These are phyloP conservation scores for Eremothecium coryli DNA, from an alignment of 1,139 yeast genomes.

Conservation along the genomic window DNA sequence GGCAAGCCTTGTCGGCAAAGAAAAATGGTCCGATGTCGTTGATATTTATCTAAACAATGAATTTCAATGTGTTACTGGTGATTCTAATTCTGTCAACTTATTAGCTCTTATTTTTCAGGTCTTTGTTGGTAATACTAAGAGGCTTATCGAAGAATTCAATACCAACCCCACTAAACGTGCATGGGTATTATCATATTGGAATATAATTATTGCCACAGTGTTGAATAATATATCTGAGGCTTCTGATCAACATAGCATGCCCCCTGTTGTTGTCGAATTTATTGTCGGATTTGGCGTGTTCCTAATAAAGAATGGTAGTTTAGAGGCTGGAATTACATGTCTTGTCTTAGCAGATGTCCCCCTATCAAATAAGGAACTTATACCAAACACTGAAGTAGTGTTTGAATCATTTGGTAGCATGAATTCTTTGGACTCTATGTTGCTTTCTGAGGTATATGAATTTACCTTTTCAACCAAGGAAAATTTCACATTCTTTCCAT, in stretches of 20 bases:
- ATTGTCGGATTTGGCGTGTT: constrained; percentile 48
- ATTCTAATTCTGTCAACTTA: constrained; percentile 31
- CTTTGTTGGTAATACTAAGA: constrained; percentile 52
- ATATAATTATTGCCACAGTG: constrained; percentile 40
- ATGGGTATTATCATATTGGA: constrained; percentile 48
- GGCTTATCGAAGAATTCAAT: constrained; percentile 43
- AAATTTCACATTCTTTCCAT: constrained; percentile 18
- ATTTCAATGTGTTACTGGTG: constrained; percentile 34
- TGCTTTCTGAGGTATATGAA: constrained; percentile 57
- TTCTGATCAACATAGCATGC: constrained; percentile 28
- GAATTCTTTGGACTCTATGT: constrained; percentile 19
- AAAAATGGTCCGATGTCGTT: constrained; percentile 51
- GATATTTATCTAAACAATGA: constrained; percentile 40
- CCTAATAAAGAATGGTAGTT: constrained; percentile 34
- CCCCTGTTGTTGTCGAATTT: constrained; percentile 39
- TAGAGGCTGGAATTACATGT: constrained; percentile 39
- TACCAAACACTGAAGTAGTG: constrained; percentile 17
- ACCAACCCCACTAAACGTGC: constrained; percentile 34
- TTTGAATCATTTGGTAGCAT: constrained; percentile 24
- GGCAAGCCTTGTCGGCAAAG: constrained; percentile 57
- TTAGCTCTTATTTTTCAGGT: constrained; percentile 58
- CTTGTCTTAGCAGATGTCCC: constrained; percentile 44
- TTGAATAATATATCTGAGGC: constrained; percentile 16
- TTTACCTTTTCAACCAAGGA: constrained; percentile 26
- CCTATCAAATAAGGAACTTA: constrained; percentile 27